Conservation (phyloP, 495 filamentous ascomycete genomes). For the Endocarpon pusillum region DNA sequence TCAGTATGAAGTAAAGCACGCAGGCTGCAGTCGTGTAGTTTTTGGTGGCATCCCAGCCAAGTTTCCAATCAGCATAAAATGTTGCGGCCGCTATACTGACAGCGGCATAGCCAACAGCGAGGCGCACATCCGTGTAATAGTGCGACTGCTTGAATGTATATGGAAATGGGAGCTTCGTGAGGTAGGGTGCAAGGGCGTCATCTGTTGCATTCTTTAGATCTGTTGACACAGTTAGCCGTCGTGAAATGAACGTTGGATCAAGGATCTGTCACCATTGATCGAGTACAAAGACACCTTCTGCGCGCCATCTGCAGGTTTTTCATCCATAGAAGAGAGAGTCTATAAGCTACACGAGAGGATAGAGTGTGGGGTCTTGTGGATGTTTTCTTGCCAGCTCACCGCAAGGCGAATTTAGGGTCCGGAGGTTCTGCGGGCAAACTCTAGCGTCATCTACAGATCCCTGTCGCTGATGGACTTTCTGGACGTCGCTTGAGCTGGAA, state of each 20-base stretch:
- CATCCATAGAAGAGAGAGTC: too few species aligned
- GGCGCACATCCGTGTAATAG: constrained; percentile 61
- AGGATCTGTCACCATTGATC: constrained; percentile 21
- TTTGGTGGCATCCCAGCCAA: constrained; percentile 75
- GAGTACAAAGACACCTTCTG: constrained; percentile 31
- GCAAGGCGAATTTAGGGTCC: too few species aligned
- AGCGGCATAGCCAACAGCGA: constrained; percentile 66
- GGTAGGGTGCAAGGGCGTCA: constrained; percentile 84
- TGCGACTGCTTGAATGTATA: constrained; percentile 64
- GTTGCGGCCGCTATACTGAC: constrained; percentile 62
- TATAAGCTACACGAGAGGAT: too few species aligned
- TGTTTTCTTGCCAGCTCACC: too few species aligned
- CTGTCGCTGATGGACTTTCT: too few species aligned
- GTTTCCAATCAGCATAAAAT: constrained; percentile 80
- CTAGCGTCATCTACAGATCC: too few species aligned
- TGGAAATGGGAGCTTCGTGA: constrained; percentile 48
- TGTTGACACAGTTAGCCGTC: constrained; percentile 15
- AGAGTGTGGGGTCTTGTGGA: too few species aligned
- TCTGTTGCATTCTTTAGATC: constrained; percentile 95
- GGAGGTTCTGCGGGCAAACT: too few species aligned
- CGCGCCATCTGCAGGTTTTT: too few species aligned
- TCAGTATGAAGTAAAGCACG: constrained; percentile 70
- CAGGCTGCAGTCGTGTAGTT: constrained; percentile 51
- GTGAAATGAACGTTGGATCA: background rate
- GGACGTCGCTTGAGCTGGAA: constrained; percentile 1